Evolutionary conservation across 352 stramenopile species (phyloP).

Genomic region (Pythium phragmiticola): DNA sequence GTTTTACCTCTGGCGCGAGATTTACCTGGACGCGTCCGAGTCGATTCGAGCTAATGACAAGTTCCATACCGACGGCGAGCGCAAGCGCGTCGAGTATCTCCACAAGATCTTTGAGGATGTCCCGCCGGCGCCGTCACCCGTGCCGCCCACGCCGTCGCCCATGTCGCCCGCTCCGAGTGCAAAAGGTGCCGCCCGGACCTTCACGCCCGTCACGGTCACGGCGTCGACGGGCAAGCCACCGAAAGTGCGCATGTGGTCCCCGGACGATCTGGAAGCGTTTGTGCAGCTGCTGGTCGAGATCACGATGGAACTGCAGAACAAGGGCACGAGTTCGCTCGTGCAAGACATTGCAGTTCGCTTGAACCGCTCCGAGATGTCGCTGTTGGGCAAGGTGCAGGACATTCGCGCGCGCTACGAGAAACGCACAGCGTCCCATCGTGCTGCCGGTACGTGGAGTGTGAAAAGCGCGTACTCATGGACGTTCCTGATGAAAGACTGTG

Average conservation of each 20-base stretch:
- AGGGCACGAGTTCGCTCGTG: slow-evolving; percentile 37
- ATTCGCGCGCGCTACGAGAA: slow-evolving; percentile 51
- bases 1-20: slow-evolving; percentile 68
- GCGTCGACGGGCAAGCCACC: not conserved
- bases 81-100: slow-evolving; percentile 37
- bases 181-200: not conserved
- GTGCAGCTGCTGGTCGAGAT: slow-evolving; percentile 60
- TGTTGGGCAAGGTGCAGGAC: slow-evolving; percentile 57
- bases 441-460: slow-evolving; percentile 41
- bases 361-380: slow-evolving; percentile 56
- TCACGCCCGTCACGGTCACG: not conserved
- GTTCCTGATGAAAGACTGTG: too few relatives aligned
- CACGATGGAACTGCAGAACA: slow-evolving; percentile 56
- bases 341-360: slow-evolving; percentile 10
- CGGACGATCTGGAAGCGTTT: slow-evolving; percentile 50
- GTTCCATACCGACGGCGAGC: slow-evolving; percentile 19
- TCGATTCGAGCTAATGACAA: slow-evolving; percentile 24
- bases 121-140: slow-evolving; percentile 26
- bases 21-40: slow-evolving; percentile 59
- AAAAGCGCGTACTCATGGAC: not conserved
- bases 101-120: slow-evolving; percentile 53
- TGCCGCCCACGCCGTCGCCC: slow-evolving; percentile 17
- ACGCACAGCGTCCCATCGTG: slow-evolving; percentile 35
- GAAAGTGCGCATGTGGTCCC: slow-evolving; percentile 55
- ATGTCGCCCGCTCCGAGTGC: not conserved